Conservation (phyloP, 345 rosid genomes). For the Eucalyptus tenuipes region DNA sequence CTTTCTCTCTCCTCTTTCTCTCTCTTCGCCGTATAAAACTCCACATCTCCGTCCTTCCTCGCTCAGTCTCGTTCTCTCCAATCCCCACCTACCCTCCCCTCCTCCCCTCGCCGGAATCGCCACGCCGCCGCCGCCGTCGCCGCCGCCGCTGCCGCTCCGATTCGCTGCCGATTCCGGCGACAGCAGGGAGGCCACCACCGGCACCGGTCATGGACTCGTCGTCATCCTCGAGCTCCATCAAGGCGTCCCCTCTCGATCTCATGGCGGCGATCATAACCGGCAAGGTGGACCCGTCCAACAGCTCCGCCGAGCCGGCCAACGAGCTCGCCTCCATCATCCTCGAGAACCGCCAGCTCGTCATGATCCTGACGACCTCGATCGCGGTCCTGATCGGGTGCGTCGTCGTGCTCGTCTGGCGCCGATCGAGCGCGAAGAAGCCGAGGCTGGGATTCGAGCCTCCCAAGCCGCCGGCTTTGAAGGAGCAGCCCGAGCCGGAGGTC, state of each 20-base stretch:
- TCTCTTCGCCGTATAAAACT: neutral
- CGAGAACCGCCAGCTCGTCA: slow-evolving; percentile 66
- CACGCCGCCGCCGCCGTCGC: neutral
- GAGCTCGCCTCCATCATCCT: slow-evolving; percentile 45
- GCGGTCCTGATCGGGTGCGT: slow-evolving; percentile 87
- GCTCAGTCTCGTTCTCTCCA: slow-evolving; percentile 25
- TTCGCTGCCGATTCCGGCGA: neutral
- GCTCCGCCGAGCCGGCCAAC: slow-evolving; percentile 29
- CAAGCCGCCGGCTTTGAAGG: slow-evolving; percentile 44
- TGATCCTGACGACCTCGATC: slow-evolving; percentile 73
- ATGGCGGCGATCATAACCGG: slow-evolving; percentile 76
- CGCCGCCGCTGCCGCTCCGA: neutral
- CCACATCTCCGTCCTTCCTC: neutral
- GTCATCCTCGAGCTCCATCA: neutral
- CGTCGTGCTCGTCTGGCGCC: slow-evolving; percentile 64
- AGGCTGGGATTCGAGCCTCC: slow-evolving; percentile 22
- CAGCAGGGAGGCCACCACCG: neutral
- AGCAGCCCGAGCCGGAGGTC: slow-evolving; percentile 43
- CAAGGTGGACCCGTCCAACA: slow-evolving; percentile 54
- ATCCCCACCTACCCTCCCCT: neutral
- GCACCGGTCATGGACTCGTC: neutral
- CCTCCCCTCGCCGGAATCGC: neutral
- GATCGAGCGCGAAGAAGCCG: slow-evolving; percentile 40
- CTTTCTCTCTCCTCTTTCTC: neutral
- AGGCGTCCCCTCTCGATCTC: slow-evolving; percentile 49